These are phyloP conservation scores for Yueomyces sp. DNA, from an alignment of 805 yeast genomes.

Conservation along the genomic window DNA sequence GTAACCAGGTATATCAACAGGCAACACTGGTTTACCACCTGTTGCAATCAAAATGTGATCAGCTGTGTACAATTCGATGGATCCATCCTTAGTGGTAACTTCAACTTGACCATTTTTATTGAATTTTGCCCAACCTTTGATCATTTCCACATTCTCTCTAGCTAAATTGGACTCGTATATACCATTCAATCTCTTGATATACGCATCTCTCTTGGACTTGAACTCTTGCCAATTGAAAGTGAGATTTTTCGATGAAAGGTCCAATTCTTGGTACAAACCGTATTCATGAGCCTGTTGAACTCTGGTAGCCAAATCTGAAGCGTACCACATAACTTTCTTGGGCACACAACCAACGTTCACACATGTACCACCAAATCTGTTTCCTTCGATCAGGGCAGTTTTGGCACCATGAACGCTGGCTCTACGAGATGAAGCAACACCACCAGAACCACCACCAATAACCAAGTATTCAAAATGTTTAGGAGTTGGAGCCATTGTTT, in stretches of 20 bases:
- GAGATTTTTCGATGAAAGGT: constrained; percentile 35
- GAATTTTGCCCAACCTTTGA: constrained; percentile 80
- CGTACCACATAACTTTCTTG: constrained; percentile 98
- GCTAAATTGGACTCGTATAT: constrained; percentile 79
- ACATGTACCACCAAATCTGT: constrained; percentile 91
- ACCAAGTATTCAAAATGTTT: constrained; percentile 71
- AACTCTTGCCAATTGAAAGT: constrained; percentile 73
- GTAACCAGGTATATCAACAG: constrained; percentile 61
- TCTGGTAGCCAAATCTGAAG: constrained; percentile 75
- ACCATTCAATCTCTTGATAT: constrained; percentile 75
- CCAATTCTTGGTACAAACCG: constrained; percentile 54
- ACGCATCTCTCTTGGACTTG: constrained; percentile 86
- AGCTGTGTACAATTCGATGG: constrained; percentile 51
- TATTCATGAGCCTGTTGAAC: constrained; percentile 66
- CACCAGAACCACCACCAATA: constrained; percentile 99
- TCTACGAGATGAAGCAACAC: constrained; percentile 96
- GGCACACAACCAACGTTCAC: constrained; percentile 99
- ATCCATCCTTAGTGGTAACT: constrained; percentile 55
- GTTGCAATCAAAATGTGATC: constrained; percentile 82
- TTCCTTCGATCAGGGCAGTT: constrained; percentile 67
- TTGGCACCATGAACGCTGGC: constrained; percentile 92
- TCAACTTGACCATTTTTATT: constrained; percentile 60
- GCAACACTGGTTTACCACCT: constrained; percentile 74
- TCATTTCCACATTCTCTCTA: constrained; percentile 78
- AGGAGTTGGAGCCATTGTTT: constrained; percentile 41